Evolutionary conservation across 1,139 yeast genomes (phyloP).

Genomic region (Yamadazyma songkhlaensis): DNA sequence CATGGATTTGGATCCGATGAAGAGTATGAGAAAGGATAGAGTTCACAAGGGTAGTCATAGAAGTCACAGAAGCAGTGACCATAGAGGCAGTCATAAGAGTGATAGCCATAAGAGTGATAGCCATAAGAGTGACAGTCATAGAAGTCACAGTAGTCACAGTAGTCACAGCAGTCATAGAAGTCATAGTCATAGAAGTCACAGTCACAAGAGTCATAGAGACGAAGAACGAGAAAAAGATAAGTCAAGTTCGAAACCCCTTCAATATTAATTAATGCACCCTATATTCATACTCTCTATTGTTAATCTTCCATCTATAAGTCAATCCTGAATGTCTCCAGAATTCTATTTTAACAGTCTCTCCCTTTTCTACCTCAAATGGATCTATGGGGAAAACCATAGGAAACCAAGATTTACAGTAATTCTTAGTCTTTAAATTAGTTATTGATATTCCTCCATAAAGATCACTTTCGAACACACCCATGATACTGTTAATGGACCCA

Average conservation of each 20-base stretch:
- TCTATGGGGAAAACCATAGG: conserved; percentile 73
- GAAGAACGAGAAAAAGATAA: neutral
- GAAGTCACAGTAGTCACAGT: neutral
- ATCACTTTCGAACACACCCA: conserved; percentile 71
- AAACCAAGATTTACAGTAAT: conserved; percentile 49
- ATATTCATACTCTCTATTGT: conserved; percentile 10
- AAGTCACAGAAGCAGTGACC: neutral
- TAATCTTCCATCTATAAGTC: conserved; percentile 74
- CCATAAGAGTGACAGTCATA: conserved; percentile 2
- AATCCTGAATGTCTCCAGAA: conserved; percentile 30
- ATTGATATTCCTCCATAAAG: conserved; percentile 51
- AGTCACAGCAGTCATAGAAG: conserved; percentile 25
- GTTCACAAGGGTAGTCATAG: conserved; percentile 9
- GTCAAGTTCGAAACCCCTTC: neutral
- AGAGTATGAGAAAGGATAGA: conserved; percentile 6
- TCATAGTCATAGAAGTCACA: neutral
- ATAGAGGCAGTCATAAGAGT: conserved; percentile 4
- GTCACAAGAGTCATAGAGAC: neutral
- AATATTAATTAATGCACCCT: conserved; percentile 1
- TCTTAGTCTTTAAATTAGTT: conserved; percentile 12
- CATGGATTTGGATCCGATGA: conserved; percentile 1
- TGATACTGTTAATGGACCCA: conserved; percentile 58
- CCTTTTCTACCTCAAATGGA: conserved; percentile 38
- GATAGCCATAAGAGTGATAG: conserved; percentile 4
- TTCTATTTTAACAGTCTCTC: conserved; percentile 28